These are phyloP conservation scores for Tuber calosporum DNA, from an alignment of 495 filamentous ascomycete species.

Conservation along the genomic window DNA sequence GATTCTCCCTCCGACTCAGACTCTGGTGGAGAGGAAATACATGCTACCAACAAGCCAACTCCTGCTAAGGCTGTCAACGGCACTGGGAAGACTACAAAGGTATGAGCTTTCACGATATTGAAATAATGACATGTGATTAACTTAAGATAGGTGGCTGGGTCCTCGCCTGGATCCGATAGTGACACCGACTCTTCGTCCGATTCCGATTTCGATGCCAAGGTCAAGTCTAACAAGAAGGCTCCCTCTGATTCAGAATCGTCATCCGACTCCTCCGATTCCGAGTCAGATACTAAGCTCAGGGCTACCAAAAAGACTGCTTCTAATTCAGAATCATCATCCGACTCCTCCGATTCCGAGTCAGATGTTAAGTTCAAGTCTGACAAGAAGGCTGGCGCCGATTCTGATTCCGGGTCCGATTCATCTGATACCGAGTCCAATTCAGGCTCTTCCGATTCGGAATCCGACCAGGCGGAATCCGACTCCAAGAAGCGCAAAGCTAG, in stretches of 20 bases:
- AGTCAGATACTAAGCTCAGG: slow-evolving; percentile 47
- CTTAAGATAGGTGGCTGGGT: slow-evolving; percentile 43
- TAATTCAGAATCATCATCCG: slow-evolving; percentile 36
- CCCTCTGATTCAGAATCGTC: slow-evolving; percentile 35
- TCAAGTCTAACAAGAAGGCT: slow-evolving; percentile 40
- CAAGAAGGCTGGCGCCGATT: slow-evolving; percentile 30
- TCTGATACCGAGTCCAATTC: slow-evolving; percentile 45
- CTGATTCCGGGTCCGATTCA: slow-evolving; percentile 34
- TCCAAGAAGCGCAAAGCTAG: slow-evolving; percentile 91
- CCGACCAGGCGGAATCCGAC: slow-evolving; percentile 47
- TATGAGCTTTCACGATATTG: slow-evolving; percentile 43
- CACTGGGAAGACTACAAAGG: slow-evolving; percentile 41
- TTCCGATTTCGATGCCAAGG: slow-evolving; percentile 47
- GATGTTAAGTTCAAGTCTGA: slow-evolving; percentile 44
- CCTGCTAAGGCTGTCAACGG: slow-evolving; percentile 39
- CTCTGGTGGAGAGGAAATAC: slow-evolving; percentile 47
- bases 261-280: slow-evolving; percentile 42
- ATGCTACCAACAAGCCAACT: slow-evolving; percentile 44
- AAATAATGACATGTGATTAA: slow-evolving; percentile 44
- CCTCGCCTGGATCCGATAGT: slow-evolving; percentile 14
- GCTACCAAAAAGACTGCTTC: slow-evolving; percentile 31
- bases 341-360: slow-evolving; percentile 40
- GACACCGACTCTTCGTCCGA: slow-evolving; percentile 44
- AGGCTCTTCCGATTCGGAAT: slow-evolving; percentile 45
- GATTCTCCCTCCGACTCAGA: slow-evolving; percentile 48